Percentiles rank a stretch among this genome's conserved stretches.
These are phyloP conservation scores for Aaosphaeria arxii DNA, from an alignment of 2,329 filamentous ascomycete genomes.

Conservation along the genomic window DNA sequence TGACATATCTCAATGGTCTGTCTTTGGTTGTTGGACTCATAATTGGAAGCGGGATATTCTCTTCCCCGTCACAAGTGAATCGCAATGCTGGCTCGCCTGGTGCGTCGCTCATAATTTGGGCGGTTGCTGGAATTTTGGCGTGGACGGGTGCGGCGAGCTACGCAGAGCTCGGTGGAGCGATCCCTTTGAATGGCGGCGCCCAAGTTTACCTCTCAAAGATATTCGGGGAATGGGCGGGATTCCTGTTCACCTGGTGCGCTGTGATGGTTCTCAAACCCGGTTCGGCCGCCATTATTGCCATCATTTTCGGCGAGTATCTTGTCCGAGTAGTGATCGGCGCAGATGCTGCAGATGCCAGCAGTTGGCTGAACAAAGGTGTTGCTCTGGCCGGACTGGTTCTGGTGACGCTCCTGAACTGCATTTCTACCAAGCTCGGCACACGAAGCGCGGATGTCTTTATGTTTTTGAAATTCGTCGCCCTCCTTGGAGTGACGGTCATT, in stretches of 20 bases:
- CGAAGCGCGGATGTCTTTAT: conserved; percentile 89
- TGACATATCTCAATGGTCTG: conserved; percentile 92
- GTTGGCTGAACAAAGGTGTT: conserved; percentile 88
- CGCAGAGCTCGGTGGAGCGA: conserved; percentile 91
- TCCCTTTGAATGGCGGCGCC: conserved; percentile 89
- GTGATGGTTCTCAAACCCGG: conserved; percentile 93
- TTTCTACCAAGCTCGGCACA: conserved; percentile 86
- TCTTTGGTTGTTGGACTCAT: conserved; percentile 89
- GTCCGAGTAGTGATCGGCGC: conserved; percentile 82
- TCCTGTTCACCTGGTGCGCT: conserved; percentile 94
- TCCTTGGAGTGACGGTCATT: conserved; percentile 80
- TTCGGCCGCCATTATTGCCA: conserved; percentile 87
- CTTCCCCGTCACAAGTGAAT: conserved; percentile 89
- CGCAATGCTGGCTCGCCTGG: conserved; percentile 87
- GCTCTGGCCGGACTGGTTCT: conserved; percentile 71
- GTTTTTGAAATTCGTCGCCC: conserved; percentile 92
- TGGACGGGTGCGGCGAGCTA: conserved; percentile 97
- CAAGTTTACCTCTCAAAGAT: conserved; percentile 96
- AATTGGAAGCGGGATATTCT: conserved; percentile 96
- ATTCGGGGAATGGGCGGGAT: conserved; percentile 88
- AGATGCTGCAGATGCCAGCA: conserved; percentile 75
- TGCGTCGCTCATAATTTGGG: conserved; percentile 87
- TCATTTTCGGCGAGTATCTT: conserved; percentile 98
- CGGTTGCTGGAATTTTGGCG: conserved; percentile 82
- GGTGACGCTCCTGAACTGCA: conserved; percentile 83